phyloP scores from a whole-genome alignment of 163 green algal genomes.

The Scenedesmus sp. region DNA sequence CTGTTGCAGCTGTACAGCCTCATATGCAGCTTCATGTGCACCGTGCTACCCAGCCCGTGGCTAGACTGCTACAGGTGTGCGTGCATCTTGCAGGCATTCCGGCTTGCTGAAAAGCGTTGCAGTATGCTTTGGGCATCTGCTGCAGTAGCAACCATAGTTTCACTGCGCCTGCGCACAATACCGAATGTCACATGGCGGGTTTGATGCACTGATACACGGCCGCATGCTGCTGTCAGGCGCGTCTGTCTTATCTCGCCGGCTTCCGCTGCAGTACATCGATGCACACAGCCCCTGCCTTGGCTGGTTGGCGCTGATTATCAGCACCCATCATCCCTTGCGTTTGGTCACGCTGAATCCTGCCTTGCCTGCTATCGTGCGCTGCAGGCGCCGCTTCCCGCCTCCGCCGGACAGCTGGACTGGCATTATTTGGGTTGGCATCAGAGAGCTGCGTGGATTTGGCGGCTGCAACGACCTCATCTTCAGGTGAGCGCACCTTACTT shows the following conservation, averaged over 20 bases:
- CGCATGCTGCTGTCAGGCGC: too few species aligned
- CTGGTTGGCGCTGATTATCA: background rate
- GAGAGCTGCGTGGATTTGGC: slow-evolving; percentile 69
- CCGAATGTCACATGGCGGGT: too few species aligned
- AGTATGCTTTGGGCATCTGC: background rate
- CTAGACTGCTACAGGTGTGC: slow-evolving; percentile 71
- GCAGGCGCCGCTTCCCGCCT: slow-evolving; percentile 74
- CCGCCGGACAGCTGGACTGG: slow-evolving; percentile 61
- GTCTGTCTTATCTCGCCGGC: too few species aligned
- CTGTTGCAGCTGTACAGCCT: background rate
- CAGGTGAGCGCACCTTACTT: slow-evolving; percentile 45
- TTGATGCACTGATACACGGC: too few species aligned
- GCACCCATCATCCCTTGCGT: too few species aligned
- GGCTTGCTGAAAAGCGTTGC: background rate
- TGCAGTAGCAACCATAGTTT: too few species aligned
- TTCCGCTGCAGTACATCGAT: too few species aligned
- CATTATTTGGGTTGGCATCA: slow-evolving; percentile 69
- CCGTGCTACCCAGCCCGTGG: slow-evolving; percentile 80
- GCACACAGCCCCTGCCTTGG: background rate
- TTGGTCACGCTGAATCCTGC: too few species aligned
- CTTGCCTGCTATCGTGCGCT: slow-evolving; percentile 60
- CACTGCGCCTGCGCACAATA: too few species aligned
- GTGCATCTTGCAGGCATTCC: background rate
- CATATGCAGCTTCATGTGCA: slow-evolving; percentile 76
- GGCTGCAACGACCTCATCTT: slow-evolving; percentile 88